Conservation (phyloP, 2,329 filamentous ascomycete species). For the Alternaria sp. region DNA sequence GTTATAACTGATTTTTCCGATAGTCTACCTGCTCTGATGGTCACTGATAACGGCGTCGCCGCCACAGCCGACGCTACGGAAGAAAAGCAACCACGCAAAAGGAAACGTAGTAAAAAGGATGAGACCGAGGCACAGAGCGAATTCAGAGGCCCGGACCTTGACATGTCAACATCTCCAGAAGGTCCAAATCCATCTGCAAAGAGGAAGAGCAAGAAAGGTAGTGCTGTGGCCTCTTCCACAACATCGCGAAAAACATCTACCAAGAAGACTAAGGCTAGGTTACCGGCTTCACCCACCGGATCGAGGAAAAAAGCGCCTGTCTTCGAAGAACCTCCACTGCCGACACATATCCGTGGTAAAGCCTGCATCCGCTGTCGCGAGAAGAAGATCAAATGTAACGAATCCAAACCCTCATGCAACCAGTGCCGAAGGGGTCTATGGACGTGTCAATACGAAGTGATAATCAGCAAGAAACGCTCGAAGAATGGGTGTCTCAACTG, state of each 20-base stretch:
- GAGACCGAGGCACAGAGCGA: conserved; percentile 22
- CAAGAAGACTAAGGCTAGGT: conserved; percentile 31
- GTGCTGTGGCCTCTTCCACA: conserved; percentile 12
- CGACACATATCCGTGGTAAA: conserved; percentile 26
- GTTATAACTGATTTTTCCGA: neutral
- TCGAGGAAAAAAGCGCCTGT: conserved; percentile 21
- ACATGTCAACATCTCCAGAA: conserved; percentile 37
- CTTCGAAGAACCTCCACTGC: conserved; percentile 10
- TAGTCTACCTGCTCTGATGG: conserved; percentile 13
- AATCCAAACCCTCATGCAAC: conserved; percentile 41
- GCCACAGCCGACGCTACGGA: conserved; percentile 13
- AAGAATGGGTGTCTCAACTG: conserved; percentile 45
- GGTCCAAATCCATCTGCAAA: conserved; percentile 23
- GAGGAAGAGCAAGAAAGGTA: conserved; percentile 35
- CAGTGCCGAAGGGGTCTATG: conserved; percentile 42
- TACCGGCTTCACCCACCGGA: conserved; percentile 26
- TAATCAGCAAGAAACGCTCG: conserved; percentile 33
- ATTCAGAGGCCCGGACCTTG: conserved; percentile 22
- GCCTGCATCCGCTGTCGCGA: conserved; percentile 34
- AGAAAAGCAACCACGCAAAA: conserved; percentile 25
- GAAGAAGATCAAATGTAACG: conserved; percentile 45
- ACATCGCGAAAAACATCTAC: conserved; percentile 8
- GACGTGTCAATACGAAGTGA: conserved; percentile 40
- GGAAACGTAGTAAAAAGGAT: conserved; percentile 31
- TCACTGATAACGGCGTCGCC: conserved; percentile 7